phyloP scores from a whole-genome alignment of 192 early-diverging fungal species.

The Coemansia sp. region DNA sequence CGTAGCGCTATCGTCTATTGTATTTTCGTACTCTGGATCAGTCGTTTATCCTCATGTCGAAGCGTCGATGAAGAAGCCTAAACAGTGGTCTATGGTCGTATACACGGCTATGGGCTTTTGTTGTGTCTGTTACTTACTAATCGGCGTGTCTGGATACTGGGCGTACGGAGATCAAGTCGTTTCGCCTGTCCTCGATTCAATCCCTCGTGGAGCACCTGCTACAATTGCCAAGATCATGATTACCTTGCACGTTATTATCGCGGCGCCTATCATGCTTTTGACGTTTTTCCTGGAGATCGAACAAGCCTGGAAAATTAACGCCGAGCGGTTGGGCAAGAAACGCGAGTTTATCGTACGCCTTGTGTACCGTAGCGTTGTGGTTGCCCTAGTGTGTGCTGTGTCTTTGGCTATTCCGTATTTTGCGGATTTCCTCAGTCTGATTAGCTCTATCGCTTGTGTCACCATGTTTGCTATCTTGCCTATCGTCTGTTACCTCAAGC shows the following conservation, averaged over 20 bases:
- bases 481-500: slow-evolving; percentile 65
- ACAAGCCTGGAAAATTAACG: slow-evolving; percentile 54
- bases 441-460: slow-evolving; percentile 72
- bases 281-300: slow-evolving; percentile 69
- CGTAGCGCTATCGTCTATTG: slow-evolving; percentile 65
- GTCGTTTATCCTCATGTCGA: slow-evolving; percentile 82
- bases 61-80: slow-evolving; percentile 67
- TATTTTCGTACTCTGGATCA: slow-evolving; percentile 74
- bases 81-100: slow-evolving; percentile 65
- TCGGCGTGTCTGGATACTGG: slow-evolving; percentile 67
- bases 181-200: slow-evolving; percentile 67
- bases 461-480: slow-evolving; percentile 73
- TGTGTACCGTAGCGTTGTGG: slow-evolving; percentile 56
- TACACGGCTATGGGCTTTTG: slow-evolving; percentile 59
- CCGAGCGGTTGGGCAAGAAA: slow-evolving; percentile 37
- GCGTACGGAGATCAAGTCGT: slow-evolving; percentile 64
- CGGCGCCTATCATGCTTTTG: slow-evolving; percentile 73
- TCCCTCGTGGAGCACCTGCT: slow-evolving; percentile 59
- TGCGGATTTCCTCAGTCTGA: slow-evolving; percentile 70
- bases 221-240: slow-evolving; percentile 71
- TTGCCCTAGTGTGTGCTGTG: slow-evolving; percentile 56
- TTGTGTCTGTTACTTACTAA: slow-evolving; percentile 63
- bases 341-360: slow-evolving; percentile 57
- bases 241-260: slow-evolving; percentile 74
- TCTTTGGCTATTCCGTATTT: slow-evolving; percentile 74